Base-by-base conservation (phyloP, 2,329 filamentous ascomycete species). In the Trichoderma breve region DNA sequence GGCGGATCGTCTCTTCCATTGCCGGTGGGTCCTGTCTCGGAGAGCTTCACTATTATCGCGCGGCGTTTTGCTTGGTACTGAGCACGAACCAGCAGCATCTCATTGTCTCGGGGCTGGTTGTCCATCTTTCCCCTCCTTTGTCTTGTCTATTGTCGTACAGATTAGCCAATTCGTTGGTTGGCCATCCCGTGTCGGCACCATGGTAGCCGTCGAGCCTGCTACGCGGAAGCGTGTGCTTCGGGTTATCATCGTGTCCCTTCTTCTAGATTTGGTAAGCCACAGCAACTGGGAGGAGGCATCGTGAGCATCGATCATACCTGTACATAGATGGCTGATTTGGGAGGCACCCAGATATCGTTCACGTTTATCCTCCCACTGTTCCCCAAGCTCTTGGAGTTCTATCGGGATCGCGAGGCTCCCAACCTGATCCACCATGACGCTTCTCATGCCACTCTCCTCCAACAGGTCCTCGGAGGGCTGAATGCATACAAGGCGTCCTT, bases 301-400 rank as follows among this genome's bases (percentile, higher is more conserved):
- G 8, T 34, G 28, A 43, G 21, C 21, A 24, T 53, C 28, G 3
- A 26, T 14, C 47, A 26, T 68, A 12, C n/a, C 24, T 47, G 69
- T 34, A 53, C 21, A 11, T 53, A 43, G 34, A 21, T 18, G 30
- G 18, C 73, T 74, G 34, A 76, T 73, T n/a, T 60, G n/a, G 30
- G 39, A 32, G 32, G 7, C 15, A 11, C 14, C 30, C 63, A 98
- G 95, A 93, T 98, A 78, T 98, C 95, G 71, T 99, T 99, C 82
- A 99, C 96, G 34, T 98, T 99, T 80, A 98, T 98, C 80, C 91
- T 99, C 9, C 96, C 96, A 0, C 89, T 99, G 43, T 99, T 98
- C 80, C 96, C 95, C 8, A 95, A 94, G 72, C 91, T 99, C 58
- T 92, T 98, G 82, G 92, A 97, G 78, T 98, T 98, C 88, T 99